A percentile compares a stretch with the other conserved stretches of the same genome.
phyloP scores from a whole-genome alignment of 164 flowering plant genomes.

The Amborella trichopoda region DNA sequence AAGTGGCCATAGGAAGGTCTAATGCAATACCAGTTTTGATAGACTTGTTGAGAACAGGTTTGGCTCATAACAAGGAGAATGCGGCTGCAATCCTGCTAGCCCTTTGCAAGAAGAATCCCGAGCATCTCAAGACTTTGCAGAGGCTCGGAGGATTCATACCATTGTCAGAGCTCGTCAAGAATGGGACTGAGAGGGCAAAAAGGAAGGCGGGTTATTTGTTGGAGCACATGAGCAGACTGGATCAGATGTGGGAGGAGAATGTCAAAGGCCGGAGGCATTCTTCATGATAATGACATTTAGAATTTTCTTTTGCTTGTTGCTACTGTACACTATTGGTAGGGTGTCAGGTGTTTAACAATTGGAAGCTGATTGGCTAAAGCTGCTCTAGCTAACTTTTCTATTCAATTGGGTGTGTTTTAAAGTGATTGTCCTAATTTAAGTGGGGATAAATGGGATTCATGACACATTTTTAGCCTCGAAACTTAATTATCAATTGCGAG shows the following conservation, averaged over 20 bases:
- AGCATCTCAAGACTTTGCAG: slow-evolving; percentile 53
- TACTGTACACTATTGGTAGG: too few relatives aligned
- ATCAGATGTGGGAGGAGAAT: slow-evolving; percentile 18
- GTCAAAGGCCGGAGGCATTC: too few relatives aligned
- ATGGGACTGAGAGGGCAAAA: slow-evolving; percentile 83
- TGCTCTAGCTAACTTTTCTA: too few relatives aligned
- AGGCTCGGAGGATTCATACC: slow-evolving; percentile 80
- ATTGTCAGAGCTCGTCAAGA: slow-evolving; percentile 49
- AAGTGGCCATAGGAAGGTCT: slow-evolving; percentile 58
- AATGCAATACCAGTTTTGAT: slow-evolving; percentile 60
- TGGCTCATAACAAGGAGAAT: slow-evolving; percentile 80
- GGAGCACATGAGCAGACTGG: slow-evolving; percentile 57
- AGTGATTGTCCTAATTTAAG: too few relatives aligned
- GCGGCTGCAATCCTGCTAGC: slow-evolving; percentile 67
- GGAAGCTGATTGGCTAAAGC: too few relatives aligned
- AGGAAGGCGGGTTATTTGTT: slow-evolving; percentile 72
- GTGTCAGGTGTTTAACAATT: too few relatives aligned
- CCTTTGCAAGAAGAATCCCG: slow-evolving; percentile 70
- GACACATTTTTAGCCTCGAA: too few relatives aligned
- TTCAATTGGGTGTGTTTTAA: too few relatives aligned
- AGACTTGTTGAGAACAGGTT: slow-evolving; percentile 58
- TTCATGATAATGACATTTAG: too few relatives aligned
- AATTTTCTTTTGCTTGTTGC: too few relatives aligned
- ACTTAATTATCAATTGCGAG: too few relatives aligned
- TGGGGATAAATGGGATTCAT: too few relatives aligned